Percentiles rank a stretch among this genome's conserved stretches.
phyloP scores from a whole-genome alignment of 106 monocot genomes.

The Acorus calamus region DNA sequence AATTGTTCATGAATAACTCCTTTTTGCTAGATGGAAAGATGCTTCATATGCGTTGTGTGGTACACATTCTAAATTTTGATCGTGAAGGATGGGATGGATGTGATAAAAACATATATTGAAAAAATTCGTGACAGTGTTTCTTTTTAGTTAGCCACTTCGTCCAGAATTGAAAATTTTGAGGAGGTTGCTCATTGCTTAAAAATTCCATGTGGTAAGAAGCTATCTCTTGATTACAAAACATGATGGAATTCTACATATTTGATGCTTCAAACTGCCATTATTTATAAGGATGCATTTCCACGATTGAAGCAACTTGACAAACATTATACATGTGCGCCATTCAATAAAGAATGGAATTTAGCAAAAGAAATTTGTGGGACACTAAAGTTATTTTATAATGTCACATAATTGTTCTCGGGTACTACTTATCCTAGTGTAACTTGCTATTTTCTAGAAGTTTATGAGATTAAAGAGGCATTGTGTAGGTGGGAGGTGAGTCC shows the following conservation, averaged over 20 bases:
- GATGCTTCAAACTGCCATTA: conserved; percentile 2
- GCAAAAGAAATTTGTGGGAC: conserved; percentile 13
- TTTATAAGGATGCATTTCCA: conserved; percentile 5
- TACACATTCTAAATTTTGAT: conserved; percentile 20
- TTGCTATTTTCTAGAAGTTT: conserved; percentile 6
- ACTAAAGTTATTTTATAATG: neutral
- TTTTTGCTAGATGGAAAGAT: conserved; percentile 4
- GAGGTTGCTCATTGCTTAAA: neutral
- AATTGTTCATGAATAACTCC: neutral
- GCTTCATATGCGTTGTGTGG: conserved; percentile 14
- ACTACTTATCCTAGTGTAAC: conserved; percentile 12
- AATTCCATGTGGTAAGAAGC: neutral
- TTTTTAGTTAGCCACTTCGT: conserved; percentile 5
- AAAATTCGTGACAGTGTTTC: conserved; percentile 10
- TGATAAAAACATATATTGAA: conserved; percentile 7
- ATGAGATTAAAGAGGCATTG: conserved; percentile 4
- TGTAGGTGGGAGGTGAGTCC: neutral
- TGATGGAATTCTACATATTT: conserved; percentile 12
- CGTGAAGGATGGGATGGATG: conserved; percentile 13
- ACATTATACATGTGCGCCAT: neutral
- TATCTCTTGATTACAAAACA: conserved; percentile 5
- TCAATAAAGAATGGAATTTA: conserved; percentile 7
- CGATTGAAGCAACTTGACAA: neutral
- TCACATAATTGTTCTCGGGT: neutral
- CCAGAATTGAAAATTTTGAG: conserved; percentile 14